Percentiles rank a stretch among this genome's conserved stretches.
These are phyloP conservation scores for Strobilomyces dryophilus DNA, from an alignment of 768 basidiomycete species.

Conservation along the genomic window DNA sequence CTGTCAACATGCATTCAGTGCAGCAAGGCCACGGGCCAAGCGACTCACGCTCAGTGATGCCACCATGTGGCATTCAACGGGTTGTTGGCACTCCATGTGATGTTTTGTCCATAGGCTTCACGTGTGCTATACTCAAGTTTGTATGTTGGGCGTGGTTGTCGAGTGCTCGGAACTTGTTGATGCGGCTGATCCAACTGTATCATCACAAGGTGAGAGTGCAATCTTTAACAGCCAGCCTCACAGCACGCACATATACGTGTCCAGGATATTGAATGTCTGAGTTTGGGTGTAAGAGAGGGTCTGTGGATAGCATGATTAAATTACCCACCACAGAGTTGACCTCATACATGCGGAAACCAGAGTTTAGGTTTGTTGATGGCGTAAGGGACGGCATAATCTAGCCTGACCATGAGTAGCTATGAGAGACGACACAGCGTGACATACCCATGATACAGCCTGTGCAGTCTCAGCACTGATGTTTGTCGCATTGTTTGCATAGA, in stretches of 20 bases:
- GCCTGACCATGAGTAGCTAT: not conserved
- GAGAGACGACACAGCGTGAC: not conserved
- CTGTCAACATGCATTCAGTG: not conserved
- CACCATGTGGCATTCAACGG: constrained; percentile 79
- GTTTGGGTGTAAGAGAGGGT: not conserved
- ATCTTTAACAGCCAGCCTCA: not conserved
- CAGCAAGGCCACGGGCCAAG: not conserved
- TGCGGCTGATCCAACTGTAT: constrained; percentile 59
- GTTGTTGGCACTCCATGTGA: constrained; percentile 55
- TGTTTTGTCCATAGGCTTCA: constrained; percentile 51
- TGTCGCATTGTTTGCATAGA: constrained; percentile 68
- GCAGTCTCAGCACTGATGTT: constrained; percentile 52
- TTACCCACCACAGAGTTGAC: constrained; percentile 33
- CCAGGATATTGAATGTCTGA: constrained; percentile 71
- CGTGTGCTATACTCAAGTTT: constrained; percentile 63
- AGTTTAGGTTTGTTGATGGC: constrained; percentile 64
- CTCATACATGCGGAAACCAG: constrained; percentile 54
- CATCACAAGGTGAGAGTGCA: not conserved
- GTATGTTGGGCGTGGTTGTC: constrained; percentile 61
- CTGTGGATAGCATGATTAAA: not conserved
- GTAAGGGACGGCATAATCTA: constrained; percentile 53
- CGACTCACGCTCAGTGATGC: constrained; percentile 63
- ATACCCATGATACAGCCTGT: constrained; percentile 45
- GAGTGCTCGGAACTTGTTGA: constrained; percentile 50
- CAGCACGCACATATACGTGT: constrained; percentile 62